Evolutionary conservation across 257 asterid species (phyloP).

Genomic region (Solanum neorickii): DNA sequence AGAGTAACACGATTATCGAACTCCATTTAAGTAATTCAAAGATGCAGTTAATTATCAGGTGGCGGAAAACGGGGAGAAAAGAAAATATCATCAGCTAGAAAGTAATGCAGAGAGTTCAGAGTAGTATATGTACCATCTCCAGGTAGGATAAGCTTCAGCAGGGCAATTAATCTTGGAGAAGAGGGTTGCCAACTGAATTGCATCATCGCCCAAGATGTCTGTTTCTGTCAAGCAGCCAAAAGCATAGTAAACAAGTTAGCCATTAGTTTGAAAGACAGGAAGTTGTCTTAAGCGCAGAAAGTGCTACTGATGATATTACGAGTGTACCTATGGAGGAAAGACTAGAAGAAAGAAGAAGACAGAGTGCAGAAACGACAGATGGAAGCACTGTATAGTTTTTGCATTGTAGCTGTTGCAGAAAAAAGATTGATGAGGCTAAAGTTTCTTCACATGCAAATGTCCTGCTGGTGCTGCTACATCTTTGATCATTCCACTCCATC

Average conservation of each 20-base stretch:
- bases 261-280: neutral
- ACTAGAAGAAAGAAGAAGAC: conserved; percentile 42
- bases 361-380: conserved; percentile 62
- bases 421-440: conserved; percentile 50
- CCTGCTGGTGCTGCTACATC: conserved; percentile 3
- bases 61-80: neutral
- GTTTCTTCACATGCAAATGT: conserved; percentile 21
- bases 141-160: conserved; percentile 62
- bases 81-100: neutral
- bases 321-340: conserved; percentile 44
- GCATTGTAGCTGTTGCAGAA: conserved; percentile 52
- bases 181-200: conserved; percentile 28
- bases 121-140: conserved; percentile 65
- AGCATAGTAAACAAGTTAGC: neutral
- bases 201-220: conserved; percentile 16
- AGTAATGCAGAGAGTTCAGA: neutral
- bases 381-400: conserved; percentile 42
- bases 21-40: neutral
- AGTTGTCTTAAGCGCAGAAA: neutral
- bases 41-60: neutral
- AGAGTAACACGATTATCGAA: neutral
- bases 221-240: conserved; percentile 19
- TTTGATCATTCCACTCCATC: conserved; percentile 29
- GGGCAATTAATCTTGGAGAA: conserved; percentile 55
- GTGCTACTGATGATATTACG: neutral